A percentile compares a stretch with the other conserved stretches of the same genome.
Conservation (phyloP, 2,329 filamentous ascomycete species). For the Shiraia bambusicola region DNA sequence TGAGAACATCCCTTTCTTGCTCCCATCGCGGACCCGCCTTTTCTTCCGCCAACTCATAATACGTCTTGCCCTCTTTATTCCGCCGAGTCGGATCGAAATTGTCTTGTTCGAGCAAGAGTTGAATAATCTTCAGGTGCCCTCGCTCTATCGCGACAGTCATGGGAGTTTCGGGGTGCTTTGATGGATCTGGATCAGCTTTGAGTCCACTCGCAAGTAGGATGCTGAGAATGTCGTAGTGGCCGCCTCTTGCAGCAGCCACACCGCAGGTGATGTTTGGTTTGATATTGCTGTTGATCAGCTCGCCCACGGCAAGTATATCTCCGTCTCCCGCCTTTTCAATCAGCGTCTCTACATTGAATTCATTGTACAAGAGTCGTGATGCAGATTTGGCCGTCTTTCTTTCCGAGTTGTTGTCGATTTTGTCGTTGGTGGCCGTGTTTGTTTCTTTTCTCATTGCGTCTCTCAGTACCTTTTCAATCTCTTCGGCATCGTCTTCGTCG, state of each 20-base stretch:
- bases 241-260: slow-evolving; percentile 87
- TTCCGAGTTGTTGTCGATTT: slow-evolving; percentile 22
- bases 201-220: slow-evolving; percentile 58
- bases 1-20: slow-evolving; percentile 79
- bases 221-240: slow-evolving; percentile 84
- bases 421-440: slow-evolving; percentile 56
- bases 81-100: slow-evolving; percentile 79
- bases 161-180: slow-evolving; percentile 85
- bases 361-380: slow-evolving; percentile 52
- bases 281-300: slow-evolving; percentile 51
- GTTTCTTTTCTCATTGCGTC: slow-evolving; percentile 53
- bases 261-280: slow-evolving; percentile 79
- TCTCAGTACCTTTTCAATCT: slow-evolving; percentile 74
- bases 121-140: slow-evolving; percentile 79
- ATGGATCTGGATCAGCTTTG: slow-evolving; percentile 58
- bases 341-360: slow-evolving; percentile 52
- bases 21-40: slow-evolving; percentile 87
- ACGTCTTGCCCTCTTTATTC: slow-evolving; percentile 73
- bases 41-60: slow-evolving; percentile 82
- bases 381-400: slow-evolving; percentile 40
- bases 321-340: slow-evolving; percentile 52
- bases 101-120: slow-evolving; percentile 73
- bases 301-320: slow-evolving; percentile 51
- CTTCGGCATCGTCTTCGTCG: slow-evolving; percentile 74
- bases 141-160: slow-evolving; percentile 94